Conservation (phyloP, 345 rosid species). For the Gossypium herbaceum region DNA sequence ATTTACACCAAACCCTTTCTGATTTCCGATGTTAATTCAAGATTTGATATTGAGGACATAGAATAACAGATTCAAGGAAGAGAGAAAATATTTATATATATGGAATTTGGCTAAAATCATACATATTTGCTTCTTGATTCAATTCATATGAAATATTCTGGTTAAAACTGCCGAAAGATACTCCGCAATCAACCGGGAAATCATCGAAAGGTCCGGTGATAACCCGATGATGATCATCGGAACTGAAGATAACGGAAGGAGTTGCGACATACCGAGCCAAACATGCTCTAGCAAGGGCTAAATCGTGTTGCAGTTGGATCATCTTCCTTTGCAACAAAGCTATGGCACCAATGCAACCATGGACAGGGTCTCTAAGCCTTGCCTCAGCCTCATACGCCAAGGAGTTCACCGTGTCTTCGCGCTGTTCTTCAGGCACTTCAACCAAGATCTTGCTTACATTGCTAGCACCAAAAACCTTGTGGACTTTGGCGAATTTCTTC, state of each 20-base stretch:
- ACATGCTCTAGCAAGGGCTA: conserved; percentile 65
- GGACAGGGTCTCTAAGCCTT: conserved; percentile 81
- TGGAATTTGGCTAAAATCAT: conserved; percentile 42
- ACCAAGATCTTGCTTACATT: conserved; percentile 85
- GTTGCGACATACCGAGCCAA: conserved; percentile 44
- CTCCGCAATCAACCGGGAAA: conserved; percentile 38
- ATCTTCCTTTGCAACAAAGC: conserved; percentile 65
- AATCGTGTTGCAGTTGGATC: conserved; percentile 75
- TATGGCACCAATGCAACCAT: conserved; percentile 94
- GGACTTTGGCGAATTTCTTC: conserved; percentile 73
- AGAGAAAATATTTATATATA: conserved; percentile 15
- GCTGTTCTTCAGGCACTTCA: conserved; percentile 81
- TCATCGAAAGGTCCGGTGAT: conserved; percentile 30
- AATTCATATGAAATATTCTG: conserved; percentile 26
- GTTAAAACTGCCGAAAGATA: conserved; percentile 40
- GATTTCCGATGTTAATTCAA: not conserved
- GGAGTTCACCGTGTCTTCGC: conserved; percentile 81
- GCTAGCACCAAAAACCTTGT: conserved; percentile 93
- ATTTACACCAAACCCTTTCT: conserved; percentile 10
- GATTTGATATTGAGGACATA: conserved; percentile 10
- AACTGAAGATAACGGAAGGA: conserved; percentile 14
- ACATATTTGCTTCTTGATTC: conserved; percentile 20
- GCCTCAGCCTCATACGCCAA: conserved; percentile 89
- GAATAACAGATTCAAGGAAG: conserved; percentile 18
- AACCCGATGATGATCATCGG: conserved; percentile 23